Evolutionary conservation across 805 yeast genomes (phyloP).

Genomic region (Isabelozyma rhagii): DNA sequence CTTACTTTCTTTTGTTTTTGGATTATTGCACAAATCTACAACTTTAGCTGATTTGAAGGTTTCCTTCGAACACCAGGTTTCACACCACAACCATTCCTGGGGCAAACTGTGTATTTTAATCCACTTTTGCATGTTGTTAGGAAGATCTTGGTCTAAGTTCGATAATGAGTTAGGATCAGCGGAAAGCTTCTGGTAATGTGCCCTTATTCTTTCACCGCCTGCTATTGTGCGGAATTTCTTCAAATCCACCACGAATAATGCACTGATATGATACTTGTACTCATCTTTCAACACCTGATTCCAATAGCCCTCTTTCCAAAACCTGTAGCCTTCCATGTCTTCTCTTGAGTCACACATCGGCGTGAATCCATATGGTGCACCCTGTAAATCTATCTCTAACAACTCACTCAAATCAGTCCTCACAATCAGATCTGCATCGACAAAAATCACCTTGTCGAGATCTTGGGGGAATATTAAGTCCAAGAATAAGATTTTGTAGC

Average conservation of each 20-base stretch:
- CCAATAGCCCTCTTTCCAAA: slow-evolving; percentile 97
- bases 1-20: slow-evolving; percentile 76
- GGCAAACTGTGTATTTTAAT: slow-evolving; percentile 72
- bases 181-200: slow-evolving; percentile 80
- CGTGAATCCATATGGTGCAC: slow-evolving; percentile 81
- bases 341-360: slow-evolving; percentile 82
- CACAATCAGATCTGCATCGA: slow-evolving; percentile 82
- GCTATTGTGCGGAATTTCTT: slow-evolving; percentile 55
- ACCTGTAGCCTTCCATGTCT: slow-evolving; percentile 81
- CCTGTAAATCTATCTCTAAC: slow-evolving; percentile 64
- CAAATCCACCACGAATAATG: slow-evolving; percentile 79
- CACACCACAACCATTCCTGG: slow-evolving; percentile 91
- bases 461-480: slow-evolving; percentile 85
- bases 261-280: slow-evolving; percentile 76
- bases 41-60: slow-evolving; percentile 63
- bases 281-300: slow-evolving; percentile 53
- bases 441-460: slow-evolving; percentile 72
- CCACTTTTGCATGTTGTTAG: slow-evolving; percentile 75
- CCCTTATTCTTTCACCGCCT: slow-evolving; percentile 79
- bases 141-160: slow-evolving; percentile 87
- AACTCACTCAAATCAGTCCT: slow-evolving; percentile 72
- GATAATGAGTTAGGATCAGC: slow-evolving; percentile 76
- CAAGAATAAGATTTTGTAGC: slow-evolving; percentile 78
- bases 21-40: slow-evolving; percentile 82
- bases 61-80: slow-evolving; percentile 82